These are phyloP conservation scores for Xanthoparmelia taractica DNA, from an alignment of 495 filamentous ascomycete genomes.

Conservation along the genomic window DNA sequence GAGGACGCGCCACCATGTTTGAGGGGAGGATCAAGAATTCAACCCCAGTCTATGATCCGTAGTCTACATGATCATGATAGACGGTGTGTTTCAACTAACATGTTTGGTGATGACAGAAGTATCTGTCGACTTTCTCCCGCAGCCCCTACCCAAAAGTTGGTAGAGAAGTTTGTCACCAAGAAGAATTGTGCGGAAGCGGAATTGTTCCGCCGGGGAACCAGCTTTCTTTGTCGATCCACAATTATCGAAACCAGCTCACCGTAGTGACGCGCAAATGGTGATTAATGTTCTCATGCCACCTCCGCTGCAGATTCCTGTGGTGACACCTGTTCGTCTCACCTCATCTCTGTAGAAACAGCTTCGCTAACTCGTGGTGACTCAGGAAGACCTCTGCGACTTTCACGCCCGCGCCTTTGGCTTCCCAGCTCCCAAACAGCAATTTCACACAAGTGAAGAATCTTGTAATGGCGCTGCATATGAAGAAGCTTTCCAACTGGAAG, in stretches of 20 bases:
- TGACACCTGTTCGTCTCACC: constrained; percentile 44
- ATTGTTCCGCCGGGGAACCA: neutral
- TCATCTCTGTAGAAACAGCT: constrained; percentile 12
- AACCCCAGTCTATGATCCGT: neutral
- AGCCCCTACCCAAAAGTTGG: too few species aligned
- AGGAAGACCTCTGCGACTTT: constrained; percentile 70
- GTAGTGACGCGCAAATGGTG: too few species aligned
- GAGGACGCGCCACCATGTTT: constrained; percentile 6
- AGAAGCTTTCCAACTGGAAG: constrained; percentile 42
- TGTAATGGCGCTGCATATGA: constrained; percentile 30
- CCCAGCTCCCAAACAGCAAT: neutral
- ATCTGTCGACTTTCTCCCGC: too few species aligned
- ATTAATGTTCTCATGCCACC: neutral
- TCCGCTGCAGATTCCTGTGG: constrained; percentile 31
- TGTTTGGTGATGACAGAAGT: too few species aligned
- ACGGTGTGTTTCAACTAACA: too few species aligned
- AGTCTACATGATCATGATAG: neutral
- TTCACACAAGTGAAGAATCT: neutral
- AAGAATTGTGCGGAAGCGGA: neutral
- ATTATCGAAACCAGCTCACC: too few species aligned
- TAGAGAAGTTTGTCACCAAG: too few species aligned
- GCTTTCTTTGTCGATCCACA: too few species aligned
- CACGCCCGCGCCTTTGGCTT: constrained; percentile 56
- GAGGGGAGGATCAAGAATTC: neutral
- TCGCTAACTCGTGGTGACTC: constrained; percentile 20